Evolutionary conservation across 2,329 filamentous ascomycete species (phyloP), one percentile per base, ranked within the genome.

Genomic region (Diaporthe ilicicola): DNA sequence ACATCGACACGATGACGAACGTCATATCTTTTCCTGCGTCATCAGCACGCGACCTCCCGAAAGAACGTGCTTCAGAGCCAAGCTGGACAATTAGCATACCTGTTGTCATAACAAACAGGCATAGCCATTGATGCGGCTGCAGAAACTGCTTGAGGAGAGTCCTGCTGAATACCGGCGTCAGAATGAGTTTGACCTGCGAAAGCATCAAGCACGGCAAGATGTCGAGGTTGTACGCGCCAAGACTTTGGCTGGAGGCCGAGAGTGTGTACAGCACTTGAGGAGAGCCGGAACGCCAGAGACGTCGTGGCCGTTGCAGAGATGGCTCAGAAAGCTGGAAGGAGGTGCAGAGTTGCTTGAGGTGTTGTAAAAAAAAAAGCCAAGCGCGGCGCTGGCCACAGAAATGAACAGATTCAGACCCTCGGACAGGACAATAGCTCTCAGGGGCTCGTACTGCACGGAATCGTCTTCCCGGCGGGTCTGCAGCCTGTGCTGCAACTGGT

Each of bases 201-300:
- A 62, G 42, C 59, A 62, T 62, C 42, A 62, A 42, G 59, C 19
- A 48, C 42, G 59, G 19, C 42, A 62, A 29, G n/a, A 48, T 48
- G 42, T 48, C 29, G 59, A 62, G 42, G 12, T 62, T 37, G 42
- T 48, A 48, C 1, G 42, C 42, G 27, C 59, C 59, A 8, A 62
- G 19, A 39, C 59, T 62, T 27, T 62, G 59, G 59, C 27, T 34
- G 27, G 42, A n/a, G 19, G 42, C 59, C 6, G 42, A 34, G n/a
- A 62, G 42, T 29, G 42, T 62, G 19, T 48, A 48, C 27, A 62
- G n/a, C n/a, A n/a, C n/a, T n/a, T n/a, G n/a, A n/a, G 27, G 42
- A 62, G 27, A 6, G 59, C 59, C 13, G 42, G 59, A 10, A 62
- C 42, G 27, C 42, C 59, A 2, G 59, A 32, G 19, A 27, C 34